A percentile compares a stretch with the other conserved stretches of the same genome.
Conservation (phyloP, 2,329 filamentous ascomycete species). For the Fusarium tricinctum region DNA sequence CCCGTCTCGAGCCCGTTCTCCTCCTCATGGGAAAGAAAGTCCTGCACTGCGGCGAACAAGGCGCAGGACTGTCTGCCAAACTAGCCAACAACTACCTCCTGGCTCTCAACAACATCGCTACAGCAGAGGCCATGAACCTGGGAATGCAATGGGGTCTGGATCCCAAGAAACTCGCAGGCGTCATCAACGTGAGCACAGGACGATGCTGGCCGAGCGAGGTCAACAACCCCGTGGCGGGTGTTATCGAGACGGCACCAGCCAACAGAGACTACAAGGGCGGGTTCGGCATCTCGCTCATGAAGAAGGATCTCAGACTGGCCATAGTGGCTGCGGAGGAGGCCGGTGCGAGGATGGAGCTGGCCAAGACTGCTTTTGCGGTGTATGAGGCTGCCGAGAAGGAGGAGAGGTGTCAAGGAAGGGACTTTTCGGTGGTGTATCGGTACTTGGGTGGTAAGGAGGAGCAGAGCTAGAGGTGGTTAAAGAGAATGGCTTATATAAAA, state of each 20-base stretch:
- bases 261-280: conserved; percentile 82
- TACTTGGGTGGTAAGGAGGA: conserved; percentile 72
- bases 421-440: conserved; percentile 86
- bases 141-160: conserved; percentile 73
- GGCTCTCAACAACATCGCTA: conserved; percentile 88
- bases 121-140: conserved; percentile 75
- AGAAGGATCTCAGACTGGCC: conserved; percentile 81
- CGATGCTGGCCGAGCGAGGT: conserved; percentile 95
- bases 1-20: conserved; percentile 77
- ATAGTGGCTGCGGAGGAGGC: conserved; percentile 79
- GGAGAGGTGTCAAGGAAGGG: conserved; percentile 75
- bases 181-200: conserved; percentile 96
- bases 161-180: conserved; percentile 76
- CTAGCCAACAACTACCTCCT: conserved; percentile 98
- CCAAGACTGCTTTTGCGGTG: conserved; percentile 71
- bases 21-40: conserved; percentile 88
- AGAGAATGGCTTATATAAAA: conserved; percentile 2
- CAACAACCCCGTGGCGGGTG: conserved; percentile 93
- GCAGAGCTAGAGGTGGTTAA: conserved; percentile 7
- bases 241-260: conserved; percentile 81
- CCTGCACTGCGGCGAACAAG: conserved; percentile 87
- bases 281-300: conserved; percentile 83
- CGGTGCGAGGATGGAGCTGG: conserved; percentile 75
- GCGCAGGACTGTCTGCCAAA: conserved; percentile 89
- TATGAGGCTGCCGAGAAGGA: conserved; percentile 76